Evolutionary conservation across 306 rosid genomes (phyloP).

Genomic region (Acacia crassicarpa): DNA sequence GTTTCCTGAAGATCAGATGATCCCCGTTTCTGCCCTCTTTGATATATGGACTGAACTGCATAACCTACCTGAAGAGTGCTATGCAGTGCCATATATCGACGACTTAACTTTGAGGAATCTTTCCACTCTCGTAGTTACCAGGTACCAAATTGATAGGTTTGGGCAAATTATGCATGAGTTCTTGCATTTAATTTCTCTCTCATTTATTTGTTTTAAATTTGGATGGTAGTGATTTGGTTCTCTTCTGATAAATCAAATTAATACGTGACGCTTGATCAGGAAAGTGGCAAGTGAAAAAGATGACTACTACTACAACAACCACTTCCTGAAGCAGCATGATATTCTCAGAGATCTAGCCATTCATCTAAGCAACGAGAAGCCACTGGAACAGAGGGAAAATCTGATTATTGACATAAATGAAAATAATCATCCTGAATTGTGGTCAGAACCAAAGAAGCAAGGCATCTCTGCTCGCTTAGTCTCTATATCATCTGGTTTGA

Average conservation of each 20-base stretch:
- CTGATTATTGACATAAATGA: slow-evolving; percentile 28
- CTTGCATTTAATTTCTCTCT: neutral
- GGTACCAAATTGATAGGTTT: slow-evolving; percentile 21
- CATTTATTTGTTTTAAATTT: neutral
- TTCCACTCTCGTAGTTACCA: slow-evolving; percentile 31
- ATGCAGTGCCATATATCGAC: neutral
- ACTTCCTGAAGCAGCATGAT: slow-evolving; percentile 40
- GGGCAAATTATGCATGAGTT: neutral
- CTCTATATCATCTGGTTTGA: slow-evolving; percentile 69
- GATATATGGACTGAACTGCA: neutral
- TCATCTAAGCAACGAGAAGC: neutral
- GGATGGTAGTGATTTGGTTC: neutral
- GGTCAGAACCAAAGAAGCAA: slow-evolving; percentile 30
- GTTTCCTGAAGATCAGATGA: neutral
- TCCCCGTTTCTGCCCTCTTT: neutral
- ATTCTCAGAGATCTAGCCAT: slow-evolving; percentile 53
- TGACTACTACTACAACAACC: slow-evolving; percentile 37
- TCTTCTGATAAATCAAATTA: neutral
- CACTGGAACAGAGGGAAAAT: slow-evolving; percentile 32
- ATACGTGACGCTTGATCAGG: slow-evolving; percentile 30
- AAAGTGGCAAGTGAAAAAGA: slow-evolving; percentile 23
- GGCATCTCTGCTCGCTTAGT: slow-evolving; percentile 31
- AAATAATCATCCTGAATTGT: slow-evolving; percentile 39
- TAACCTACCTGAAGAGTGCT: neutral
- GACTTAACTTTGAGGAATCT: neutral